Percentiles rank a stretch among this genome's conserved stretches.
Conservation (phyloP, 2,329 filamentous ascomycete species). For the Setomelanomma holmii region DNA sequence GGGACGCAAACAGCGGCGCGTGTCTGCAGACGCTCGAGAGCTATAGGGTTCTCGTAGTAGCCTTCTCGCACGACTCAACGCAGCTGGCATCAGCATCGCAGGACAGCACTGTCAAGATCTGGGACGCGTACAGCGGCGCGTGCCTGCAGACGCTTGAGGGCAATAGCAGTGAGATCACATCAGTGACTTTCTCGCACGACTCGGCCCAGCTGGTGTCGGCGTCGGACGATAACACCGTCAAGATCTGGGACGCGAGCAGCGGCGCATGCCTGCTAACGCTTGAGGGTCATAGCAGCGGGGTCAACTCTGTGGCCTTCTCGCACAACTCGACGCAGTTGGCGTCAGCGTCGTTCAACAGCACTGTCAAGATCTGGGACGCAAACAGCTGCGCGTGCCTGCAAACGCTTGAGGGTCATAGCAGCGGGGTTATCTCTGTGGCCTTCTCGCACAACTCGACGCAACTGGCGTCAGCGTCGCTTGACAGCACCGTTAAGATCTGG, state of each 20-base stretch:
- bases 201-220: too few species aligned
- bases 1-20: conserved; percentile 20
- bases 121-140: conserved; percentile 20
- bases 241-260: too few species aligned
- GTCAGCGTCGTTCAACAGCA: not conserved
- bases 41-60: conserved; percentile 19
- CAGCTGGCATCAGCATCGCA: conserved; percentile 21
- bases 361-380: conserved; percentile 1
- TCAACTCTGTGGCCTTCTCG: conserved; percentile 7
- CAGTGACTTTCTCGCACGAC: too few species aligned
- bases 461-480: conserved; percentile 11
- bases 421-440: conserved; percentile 4
- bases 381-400: conserved; percentile 1
- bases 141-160: conserved; percentile 17
- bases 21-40: conserved; percentile 24
- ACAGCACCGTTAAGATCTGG: conserved; percentile 21
- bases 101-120: conserved; percentile 8
- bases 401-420: conserved; percentile 21
- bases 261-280: conserved; percentile 1
- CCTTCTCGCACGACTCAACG: conserved; percentile 23
- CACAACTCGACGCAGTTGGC: conserved; percentile 2
- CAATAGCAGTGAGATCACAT: conserved; percentile 7
- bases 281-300: not conserved
- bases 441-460: conserved; percentile 16
- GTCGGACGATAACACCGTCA: too few species aligned